Conservation (phyloP, 2,329 filamentous ascomycete genomes). For the Metarhizium robertsii region DNA sequence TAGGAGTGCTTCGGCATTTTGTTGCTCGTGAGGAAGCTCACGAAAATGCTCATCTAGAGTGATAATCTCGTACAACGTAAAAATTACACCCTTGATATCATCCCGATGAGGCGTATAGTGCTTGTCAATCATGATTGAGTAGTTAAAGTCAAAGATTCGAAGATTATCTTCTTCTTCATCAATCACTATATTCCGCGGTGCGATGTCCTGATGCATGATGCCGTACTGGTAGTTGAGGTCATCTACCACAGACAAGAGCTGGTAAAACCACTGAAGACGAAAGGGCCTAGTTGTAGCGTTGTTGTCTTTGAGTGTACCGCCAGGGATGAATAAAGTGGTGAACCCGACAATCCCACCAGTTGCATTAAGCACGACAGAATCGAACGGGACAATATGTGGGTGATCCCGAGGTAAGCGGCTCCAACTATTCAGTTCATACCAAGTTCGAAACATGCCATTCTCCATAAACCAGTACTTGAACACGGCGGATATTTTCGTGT, state of each 20-base stretch:
- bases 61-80: conserved; percentile 26
- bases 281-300: conserved; percentile 17
- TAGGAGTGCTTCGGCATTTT: conserved; percentile 12
- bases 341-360: conserved; percentile 18
- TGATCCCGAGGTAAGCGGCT: conserved; percentile 24
- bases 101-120: conserved; percentile 6
- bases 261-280: conserved; percentile 24
- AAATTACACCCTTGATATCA: conserved; percentile 23
- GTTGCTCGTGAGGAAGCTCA: conserved; percentile 15
- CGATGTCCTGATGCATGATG: conserved; percentile 29
- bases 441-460: conserved; percentile 12
- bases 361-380: conserved; percentile 23
- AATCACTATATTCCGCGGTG: conserved; percentile 27
- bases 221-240: conserved; percentile 27
- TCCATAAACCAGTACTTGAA: conserved; percentile 26
- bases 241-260: conserved; percentile 27
- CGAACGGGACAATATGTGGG: conserved; percentile 26
- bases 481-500: conserved; percentile 9
- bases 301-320: conserved; percentile 21
- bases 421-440: conserved; percentile 26
- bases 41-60: conserved; percentile 18
- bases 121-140: conserved; percentile 12
- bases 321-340: conserved; percentile 18
- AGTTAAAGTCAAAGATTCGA: conserved; percentile 28
- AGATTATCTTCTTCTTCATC: conserved; percentile 18